Conservation (phyloP, 257 asterid genomes). For the Solanum etuberosum region DNA sequence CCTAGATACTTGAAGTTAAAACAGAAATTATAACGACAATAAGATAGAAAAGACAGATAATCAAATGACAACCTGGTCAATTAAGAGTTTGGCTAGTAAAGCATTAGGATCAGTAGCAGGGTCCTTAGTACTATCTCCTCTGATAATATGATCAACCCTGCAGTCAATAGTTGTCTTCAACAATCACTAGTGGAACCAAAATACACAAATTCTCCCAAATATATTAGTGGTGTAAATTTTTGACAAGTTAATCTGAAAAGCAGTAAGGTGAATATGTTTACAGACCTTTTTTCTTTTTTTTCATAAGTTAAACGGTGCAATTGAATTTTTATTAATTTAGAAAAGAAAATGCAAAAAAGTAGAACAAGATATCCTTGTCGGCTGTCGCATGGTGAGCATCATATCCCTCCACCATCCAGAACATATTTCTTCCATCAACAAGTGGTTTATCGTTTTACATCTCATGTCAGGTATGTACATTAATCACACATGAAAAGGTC, state of each 20-base stretch:
- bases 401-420: neutral
- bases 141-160: slow-evolving; percentile 81
- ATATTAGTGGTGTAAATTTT: neutral
- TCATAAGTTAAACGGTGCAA: neutral
- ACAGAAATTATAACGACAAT: neutral
- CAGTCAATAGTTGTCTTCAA: slow-evolving; percentile 6
- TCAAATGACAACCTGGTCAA: slow-evolving; percentile 56
- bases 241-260: neutral
- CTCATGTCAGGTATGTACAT: neutral
- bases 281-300: neutral
- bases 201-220: neutral
- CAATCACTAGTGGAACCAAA: neutral
- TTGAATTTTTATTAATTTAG: neutral
- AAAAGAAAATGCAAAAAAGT: neutral
- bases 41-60: neutral
- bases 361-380: neutral
- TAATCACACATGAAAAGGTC: neutral
- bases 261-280: neutral
- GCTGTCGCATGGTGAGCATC: neutral
- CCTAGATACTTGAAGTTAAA: neutral
- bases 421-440: neutral
- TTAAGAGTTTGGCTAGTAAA: slow-evolving; percentile 61
- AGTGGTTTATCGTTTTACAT: neutral
- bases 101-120: slow-evolving; percentile 61
- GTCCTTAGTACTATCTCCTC: slow-evolving; percentile 67